Evolutionary conservation across 345 rosid species (phyloP).

Genomic region (Aurinia saxatilis): DNA sequence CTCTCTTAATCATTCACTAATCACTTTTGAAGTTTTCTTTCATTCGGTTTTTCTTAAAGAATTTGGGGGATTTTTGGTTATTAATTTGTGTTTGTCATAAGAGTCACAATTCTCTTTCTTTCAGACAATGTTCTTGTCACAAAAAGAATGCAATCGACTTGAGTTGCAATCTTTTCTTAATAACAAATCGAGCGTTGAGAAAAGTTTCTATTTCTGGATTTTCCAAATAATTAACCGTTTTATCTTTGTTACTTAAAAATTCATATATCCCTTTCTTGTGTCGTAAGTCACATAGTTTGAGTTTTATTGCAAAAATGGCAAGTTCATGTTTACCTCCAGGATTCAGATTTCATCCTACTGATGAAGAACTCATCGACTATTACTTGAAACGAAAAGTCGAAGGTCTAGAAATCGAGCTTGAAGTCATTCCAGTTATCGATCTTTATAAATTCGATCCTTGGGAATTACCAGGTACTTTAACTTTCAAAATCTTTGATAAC

Average conservation of each 20-base stretch:
- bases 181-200: conserved; percentile 50
- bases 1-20: conserved; percentile 2
- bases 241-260: neutral
- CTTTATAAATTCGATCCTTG: conserved; percentile 72
- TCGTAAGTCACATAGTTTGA: conserved; percentile 9
- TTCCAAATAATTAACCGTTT: conserved; percentile 63
- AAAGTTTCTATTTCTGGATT: conserved; percentile 88
- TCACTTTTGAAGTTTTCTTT: neutral
- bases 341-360: conserved; percentile 78
- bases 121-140: conserved; percentile 52
- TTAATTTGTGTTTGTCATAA: neutral
- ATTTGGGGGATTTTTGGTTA: neutral
- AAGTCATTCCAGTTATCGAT: conserved; percentile 61
- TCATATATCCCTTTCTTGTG: neutral
- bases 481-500: neutral
- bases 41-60: neutral
- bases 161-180: conserved; percentile 52
- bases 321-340: conserved; percentile 79
- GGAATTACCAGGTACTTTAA: conserved; percentile 62
- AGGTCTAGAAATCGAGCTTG: conserved; percentile 59
- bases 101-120: neutral
- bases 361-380: conserved; percentile 68
- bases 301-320: too few relatives aligned
- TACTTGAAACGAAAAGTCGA: conserved; percentile 58
- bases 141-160: conserved; percentile 48